Base-by-base conservation (phyloP, 345 rosid genomes). In the Camelina laxa region DNA sequence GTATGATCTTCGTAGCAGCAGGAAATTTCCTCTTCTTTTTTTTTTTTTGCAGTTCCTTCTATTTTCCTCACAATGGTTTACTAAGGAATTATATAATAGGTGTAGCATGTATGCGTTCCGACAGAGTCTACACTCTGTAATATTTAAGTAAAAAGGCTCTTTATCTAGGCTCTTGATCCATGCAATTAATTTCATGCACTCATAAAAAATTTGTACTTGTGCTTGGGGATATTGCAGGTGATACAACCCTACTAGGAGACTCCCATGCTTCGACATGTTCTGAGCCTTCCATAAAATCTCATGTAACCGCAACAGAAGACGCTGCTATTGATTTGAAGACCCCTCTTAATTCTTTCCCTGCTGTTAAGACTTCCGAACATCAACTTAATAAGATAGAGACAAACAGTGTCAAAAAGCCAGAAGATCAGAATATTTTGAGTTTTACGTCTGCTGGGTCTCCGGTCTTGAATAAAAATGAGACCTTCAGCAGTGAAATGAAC, bases 401-500 rank as follows among this genome's bases (percentile, higher is more conserved):
- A 70, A 83, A 71, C 22, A 83, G 73, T 75, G 80, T 65, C 19
- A 77, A 73, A 78, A 71, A 60, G 60, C 73, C 82, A 45, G 59
- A 65, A 17, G 82, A 74, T 58, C 87, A 73, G 65, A 75, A 15
- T 49, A 45, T 60, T 80, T 60, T 73, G 42, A 75, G 64, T 68
- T 39, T 83, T 50, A 80, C 50, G 59, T 65, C 56, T 47, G 68
- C 36, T 17, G 83, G 66, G 78, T 77, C 88, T 60, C 59, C 65
- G 27, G 80, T 78, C 69, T 60, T 79, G 53, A 83, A 83, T 53
- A 87, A 70, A 75, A 82, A 55, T 45, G 80, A 79, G 75, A 65
- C 76, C 36, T 69, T 84, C 47, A 76, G 83, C 76, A 84, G 82
- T 77, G 91, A 82, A 24, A 75, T 71, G 66, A 85, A 83, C 75